These are phyloP conservation scores for Cudoniella acicularis DNA, from an alignment of 495 filamentous ascomycete genomes.

Conservation along the genomic window DNA sequence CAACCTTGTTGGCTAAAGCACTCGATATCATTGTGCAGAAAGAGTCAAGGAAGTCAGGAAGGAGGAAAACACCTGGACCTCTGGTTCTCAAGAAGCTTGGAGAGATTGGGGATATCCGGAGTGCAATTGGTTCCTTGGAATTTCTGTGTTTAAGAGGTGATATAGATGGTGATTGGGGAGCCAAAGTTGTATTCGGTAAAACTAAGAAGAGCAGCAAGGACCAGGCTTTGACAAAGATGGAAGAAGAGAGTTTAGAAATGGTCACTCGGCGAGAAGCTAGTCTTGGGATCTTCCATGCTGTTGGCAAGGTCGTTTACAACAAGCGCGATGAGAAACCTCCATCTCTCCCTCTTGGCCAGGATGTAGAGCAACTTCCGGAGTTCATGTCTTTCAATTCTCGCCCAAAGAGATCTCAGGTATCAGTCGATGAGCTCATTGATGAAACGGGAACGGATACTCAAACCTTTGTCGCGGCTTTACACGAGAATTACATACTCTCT, in stretches of 20 bases:
- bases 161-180: conserved; percentile 61
- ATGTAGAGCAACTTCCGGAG: conserved; percentile 49
- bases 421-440: conserved; percentile 72
- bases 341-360: conserved; percentile 26
- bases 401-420: conserved; percentile 63
- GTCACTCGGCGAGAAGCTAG: conserved; percentile 82
- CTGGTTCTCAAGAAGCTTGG: conserved; percentile 69
- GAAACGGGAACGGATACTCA: conserved; percentile 85
- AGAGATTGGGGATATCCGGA: conserved; percentile 86
- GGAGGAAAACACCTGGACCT: conserved; percentile 64
- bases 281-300: conserved; percentile 91
- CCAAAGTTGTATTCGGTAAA: conserved; percentile 56
- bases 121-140: conserved; percentile 82
- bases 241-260: conserved; percentile 65
- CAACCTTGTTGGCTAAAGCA: conserved; percentile 80
- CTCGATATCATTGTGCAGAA: conserved; percentile 75
- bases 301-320: conserved; percentile 94
- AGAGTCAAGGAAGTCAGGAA: conserved; percentile 67
- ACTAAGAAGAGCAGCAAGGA: conserved; percentile 54
- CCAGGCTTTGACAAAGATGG: conserved; percentile 60
- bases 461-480: conserved; percentile 87
- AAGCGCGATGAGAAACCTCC: conserved; percentile 57
- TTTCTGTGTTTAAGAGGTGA: conserved; percentile 82
- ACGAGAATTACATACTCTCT: conserved; percentile 90
- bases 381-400: conserved; percentile 60